Conservation (phyloP, 495 filamentous ascomycete genomes). For the Hyaloscypha finlandica region DNA sequence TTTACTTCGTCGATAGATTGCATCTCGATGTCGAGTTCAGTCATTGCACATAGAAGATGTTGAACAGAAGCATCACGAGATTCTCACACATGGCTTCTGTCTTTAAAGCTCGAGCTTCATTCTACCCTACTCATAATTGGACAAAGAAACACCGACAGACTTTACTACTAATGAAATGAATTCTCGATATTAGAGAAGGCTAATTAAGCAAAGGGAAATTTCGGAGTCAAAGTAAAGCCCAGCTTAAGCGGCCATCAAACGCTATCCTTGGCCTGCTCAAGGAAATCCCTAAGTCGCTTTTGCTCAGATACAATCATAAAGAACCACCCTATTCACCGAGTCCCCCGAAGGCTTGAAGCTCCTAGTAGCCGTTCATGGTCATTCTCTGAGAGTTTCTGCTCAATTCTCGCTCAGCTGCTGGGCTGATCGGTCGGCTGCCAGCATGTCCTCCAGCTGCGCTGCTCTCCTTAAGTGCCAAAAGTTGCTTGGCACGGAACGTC, state of each 20-base stretch:
- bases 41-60: constrained; percentile 13
- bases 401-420: constrained; percentile 88
- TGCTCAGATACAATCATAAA: constrained; percentile 33
- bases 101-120: not conserved
- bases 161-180: constrained; percentile 33
- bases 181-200: constrained; percentile 36
- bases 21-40: not conserved
- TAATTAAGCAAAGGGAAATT: constrained; percentile 36
- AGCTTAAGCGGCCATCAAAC: constrained; percentile 28
- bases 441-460: constrained; percentile 77
- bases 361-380: constrained; percentile 97
- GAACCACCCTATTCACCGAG: constrained; percentile 20
- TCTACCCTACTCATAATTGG: constrained; percentile 15
- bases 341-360: not conserved
- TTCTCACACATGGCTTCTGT: not conserved
- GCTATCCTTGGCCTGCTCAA: constrained; percentile 31
- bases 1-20: constrained; percentile 1
- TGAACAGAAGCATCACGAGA: constrained; percentile 9
- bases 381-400: constrained; percentile 95
- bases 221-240: constrained; percentile 32
- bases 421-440: constrained; percentile 90
- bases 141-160: constrained; percentile 10
- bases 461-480: constrained; percentile 96
- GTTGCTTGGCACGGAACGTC: constrained; percentile 98
- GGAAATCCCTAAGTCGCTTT: constrained; percentile 35